Evolutionary conservation across 805 yeast genomes (phyloP).

Genomic region (Wickerhamiella musiphila): DNA sequence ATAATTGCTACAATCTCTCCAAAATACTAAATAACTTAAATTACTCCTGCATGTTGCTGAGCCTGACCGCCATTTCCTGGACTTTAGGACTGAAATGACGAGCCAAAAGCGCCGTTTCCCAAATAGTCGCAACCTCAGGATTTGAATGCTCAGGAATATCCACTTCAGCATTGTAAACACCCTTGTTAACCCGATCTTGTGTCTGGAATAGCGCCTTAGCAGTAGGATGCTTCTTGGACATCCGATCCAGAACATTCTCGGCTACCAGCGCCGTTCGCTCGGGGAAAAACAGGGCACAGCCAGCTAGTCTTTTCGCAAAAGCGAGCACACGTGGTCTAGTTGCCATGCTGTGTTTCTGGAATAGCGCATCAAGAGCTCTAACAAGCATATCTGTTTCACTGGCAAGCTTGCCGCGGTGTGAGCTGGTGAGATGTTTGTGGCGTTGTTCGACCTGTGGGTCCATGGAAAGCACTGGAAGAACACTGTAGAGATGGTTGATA

Average conservation of each 20-base stretch:
- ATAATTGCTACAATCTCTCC: too few relatives aligned
- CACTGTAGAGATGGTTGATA: conserved; percentile 52
- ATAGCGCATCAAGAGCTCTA: conserved; percentile 61
- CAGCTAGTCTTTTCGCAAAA: conserved; percentile 64
- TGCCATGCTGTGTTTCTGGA: conserved; percentile 30
- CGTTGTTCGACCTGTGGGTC: conserved; percentile 79
- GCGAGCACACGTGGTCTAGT: conserved; percentile 26
- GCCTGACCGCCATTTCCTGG: conserved; percentile 35
- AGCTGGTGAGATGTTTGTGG: conserved; percentile 59
- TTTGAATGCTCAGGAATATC: conserved; percentile 60
- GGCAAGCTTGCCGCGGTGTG: conserved; percentile 54
- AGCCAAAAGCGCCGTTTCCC: conserved; percentile 70
- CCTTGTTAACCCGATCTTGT: conserved; percentile 76
- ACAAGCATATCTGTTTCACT: conserved; percentile 76
- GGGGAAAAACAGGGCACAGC: conserved; percentile 55
- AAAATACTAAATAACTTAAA: neutral
- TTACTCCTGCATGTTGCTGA: conserved; percentile 2
- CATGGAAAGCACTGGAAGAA: conserved; percentile 48
- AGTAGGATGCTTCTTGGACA: conserved; percentile 53
- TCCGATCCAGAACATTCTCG: conserved; percentile 59
- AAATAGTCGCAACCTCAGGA: conserved; percentile 73
- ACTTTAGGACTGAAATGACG: conserved; percentile 74
- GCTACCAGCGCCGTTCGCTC: conserved; percentile 73
- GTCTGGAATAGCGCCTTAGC: conserved; percentile 65
- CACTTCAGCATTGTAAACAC: conserved; percentile 48